Evolutionary conservation across 495 filamentous ascomycete genomes (phyloP).

Genomic region (Apiosordaria backusii): DNA sequence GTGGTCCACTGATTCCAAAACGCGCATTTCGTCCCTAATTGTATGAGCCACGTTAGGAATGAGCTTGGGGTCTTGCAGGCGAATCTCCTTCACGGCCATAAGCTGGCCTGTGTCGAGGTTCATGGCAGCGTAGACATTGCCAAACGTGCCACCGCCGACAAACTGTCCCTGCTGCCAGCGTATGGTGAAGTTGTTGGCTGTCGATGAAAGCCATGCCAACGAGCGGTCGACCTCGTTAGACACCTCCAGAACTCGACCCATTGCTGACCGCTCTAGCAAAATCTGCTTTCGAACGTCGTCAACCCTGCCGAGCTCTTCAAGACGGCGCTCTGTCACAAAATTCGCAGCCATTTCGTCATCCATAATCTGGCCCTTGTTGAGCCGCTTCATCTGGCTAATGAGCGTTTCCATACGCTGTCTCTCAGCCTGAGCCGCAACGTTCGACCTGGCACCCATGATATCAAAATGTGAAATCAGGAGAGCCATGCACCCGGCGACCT

Average conservation of each 20-base stretch:
- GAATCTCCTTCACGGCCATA: conserved; percentile 99
- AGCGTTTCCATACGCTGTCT: conserved; percentile 65
- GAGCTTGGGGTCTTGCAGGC: conserved; percentile 91
- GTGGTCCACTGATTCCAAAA: conserved; percentile 90
- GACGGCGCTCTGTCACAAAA: conserved; percentile 68
- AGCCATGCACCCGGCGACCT: conserved; percentile 97
- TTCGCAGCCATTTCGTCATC: conserved; percentile 81
- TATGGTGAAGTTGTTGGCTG: conserved; percentile 88
- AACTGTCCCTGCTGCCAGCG: conserved; percentile 98
- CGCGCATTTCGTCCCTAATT: conserved; percentile 95
- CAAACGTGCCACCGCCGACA: conserved; percentile 94
- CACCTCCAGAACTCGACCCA: conserved; percentile 87
- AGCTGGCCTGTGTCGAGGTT: conserved; percentile 92
- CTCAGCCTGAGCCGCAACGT: conserved; percentile 86
- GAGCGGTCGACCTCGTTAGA: conserved; percentile 94
- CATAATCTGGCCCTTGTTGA: conserved; percentile 71
- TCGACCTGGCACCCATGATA: conserved; percentile 95
- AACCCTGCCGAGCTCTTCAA: conserved; percentile 64
- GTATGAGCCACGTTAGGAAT: conserved; percentile 90
- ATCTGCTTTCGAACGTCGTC: conserved; percentile 75
- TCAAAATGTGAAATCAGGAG: conserved; percentile 97
- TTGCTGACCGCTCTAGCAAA: conserved; percentile 80
- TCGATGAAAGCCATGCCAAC: conserved; percentile 86
- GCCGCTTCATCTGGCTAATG: conserved; percentile 65
- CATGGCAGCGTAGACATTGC: conserved; percentile 94